A percentile compares a stretch with the other conserved stretches of the same genome.
phyloP scores from a whole-genome alignment of 768 basidiomycete species.

The Suillus fuscotomentosus region DNA sequence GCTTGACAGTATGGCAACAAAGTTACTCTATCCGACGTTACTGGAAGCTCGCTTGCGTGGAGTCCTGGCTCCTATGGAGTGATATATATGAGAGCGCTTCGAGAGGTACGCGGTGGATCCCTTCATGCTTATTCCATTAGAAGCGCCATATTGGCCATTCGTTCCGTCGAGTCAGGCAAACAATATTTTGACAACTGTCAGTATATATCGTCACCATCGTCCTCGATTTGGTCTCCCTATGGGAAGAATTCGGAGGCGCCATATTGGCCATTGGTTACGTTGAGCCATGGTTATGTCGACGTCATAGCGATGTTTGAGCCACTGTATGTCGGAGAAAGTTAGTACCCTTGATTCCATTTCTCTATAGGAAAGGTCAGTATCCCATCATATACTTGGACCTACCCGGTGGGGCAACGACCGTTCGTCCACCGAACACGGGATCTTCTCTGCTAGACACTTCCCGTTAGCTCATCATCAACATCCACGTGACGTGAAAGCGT shows the following conservation, averaged over 20 bases:
- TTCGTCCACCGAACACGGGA: background rate
- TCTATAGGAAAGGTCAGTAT: background rate
- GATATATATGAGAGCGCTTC: background rate
- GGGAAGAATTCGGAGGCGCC: background rate
- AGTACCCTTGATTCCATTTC: background rate
- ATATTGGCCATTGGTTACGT: background rate
- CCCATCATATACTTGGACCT: background rate
- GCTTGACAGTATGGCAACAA: background rate
- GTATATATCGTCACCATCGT: background rate
- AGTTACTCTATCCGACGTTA: background rate
- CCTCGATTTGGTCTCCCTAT: background rate
- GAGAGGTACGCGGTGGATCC: background rate
- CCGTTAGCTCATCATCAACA: background rate
- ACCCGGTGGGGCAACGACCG: background rate
- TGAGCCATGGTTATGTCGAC: background rate
- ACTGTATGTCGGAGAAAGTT: background rate
- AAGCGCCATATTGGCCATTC: background rate
- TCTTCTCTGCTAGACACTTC: background rate
- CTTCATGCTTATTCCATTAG: background rate
- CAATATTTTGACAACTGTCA: background rate
- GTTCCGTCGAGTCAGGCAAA: background rate
- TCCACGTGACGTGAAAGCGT: background rate
- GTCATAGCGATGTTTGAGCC: background rate
- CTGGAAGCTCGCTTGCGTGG: background rate
- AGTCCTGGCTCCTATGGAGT: background rate